Base-by-base conservation (phyloP, 345 rosid species). In the Salix suchowensis region DNA sequence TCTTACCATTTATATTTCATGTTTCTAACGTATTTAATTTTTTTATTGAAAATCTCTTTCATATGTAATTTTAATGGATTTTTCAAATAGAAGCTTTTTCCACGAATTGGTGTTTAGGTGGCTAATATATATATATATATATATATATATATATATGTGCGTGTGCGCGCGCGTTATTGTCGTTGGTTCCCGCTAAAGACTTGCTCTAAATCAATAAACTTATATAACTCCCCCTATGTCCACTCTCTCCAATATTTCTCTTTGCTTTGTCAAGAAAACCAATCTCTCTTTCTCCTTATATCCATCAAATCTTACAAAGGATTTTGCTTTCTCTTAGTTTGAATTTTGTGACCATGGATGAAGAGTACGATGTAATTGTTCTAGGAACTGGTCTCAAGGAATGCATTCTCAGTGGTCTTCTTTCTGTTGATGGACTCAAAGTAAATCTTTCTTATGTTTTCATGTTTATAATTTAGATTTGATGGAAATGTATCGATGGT, bases 301-400 rank as follows among this genome's bases (percentile, higher is more conserved):
- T 30, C n/a, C 40, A 39, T 74, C 23, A 55, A 55, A 55, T 55
- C 62, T n/a, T 21, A 21, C n/a, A 54, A 21, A 54, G 10, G 61
- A 10, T 54, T 34, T 55, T 55, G 62, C n/a, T 55, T 55, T 21
- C 2, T 50, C 5, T 54, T 4, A 28, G 4, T 37, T 34, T 6
- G 69, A 66, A 28, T 19, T 66, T 37, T 42, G 28, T 66, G 50
- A 74, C 69, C 78, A 87, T 93, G 97, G 97, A 93, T 89, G 97
- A 93, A 91, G 91, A 91, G 80, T 95, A 95, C 71, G 97, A 91
- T 79, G 98, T 95, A 30, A 91, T 93, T 67, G 97, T 95, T 77
- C 93, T 93, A n/a, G 98, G 97, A 67, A 95, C 94, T 8, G 97
- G 97, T 73, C 97, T 93, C 73, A 95, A 95, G 80, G 94, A 95